Evolutionary conservation across 345 rosid species (phyloP), one percentile per base, ranked within the genome.

Genomic region (Gossypioides kirkii): DNA sequence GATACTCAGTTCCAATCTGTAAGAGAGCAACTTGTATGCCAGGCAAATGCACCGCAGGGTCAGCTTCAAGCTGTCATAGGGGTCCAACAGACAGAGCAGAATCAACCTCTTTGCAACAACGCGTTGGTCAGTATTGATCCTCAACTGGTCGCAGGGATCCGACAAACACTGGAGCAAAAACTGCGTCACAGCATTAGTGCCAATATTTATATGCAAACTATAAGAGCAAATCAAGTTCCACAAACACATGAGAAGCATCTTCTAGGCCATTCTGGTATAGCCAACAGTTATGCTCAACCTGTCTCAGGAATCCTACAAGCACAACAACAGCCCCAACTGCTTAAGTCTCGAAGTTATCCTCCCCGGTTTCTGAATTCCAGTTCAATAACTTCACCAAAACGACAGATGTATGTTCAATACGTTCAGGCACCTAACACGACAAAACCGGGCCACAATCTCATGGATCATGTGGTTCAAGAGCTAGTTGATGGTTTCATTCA

Each of bases 261-360:
- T 43, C 11, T n/a, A n/a, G n/a, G n/a, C n/a, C n/a, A n/a, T n/a
- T n/a, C 11, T 65, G 36, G 12, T 22, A 22, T 16, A 13, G 36
- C 28, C 18, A 22, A 65, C 11, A 22, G 53, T 41, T 22, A n/a
- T 22, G 36, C 47, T 20, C 70, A 45, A 43, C 18, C 53, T 20
- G 46, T 45, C 6, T 20, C 18, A 0, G 1, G 18, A 10, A 64
- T 65, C 53, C 53, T 43, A 65, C 32, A 42, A 42, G 13, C 2
- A 43, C 32, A 65, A 26, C 23, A 63, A 65, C 69, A 65, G 53
- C 69, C 69, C 18, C 52, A 65, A 12, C 69, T 65, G 53, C 69
- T 20, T 12, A 43, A 12, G 32, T 65, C 69, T 43, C 69, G 3
- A 43, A 65, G 69, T 65, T 64, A 4, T 53, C 52, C 69, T 65